Base-by-base conservation (phyloP, 768 basidiomycete genomes). In the Russula dissimulans region DNA sequence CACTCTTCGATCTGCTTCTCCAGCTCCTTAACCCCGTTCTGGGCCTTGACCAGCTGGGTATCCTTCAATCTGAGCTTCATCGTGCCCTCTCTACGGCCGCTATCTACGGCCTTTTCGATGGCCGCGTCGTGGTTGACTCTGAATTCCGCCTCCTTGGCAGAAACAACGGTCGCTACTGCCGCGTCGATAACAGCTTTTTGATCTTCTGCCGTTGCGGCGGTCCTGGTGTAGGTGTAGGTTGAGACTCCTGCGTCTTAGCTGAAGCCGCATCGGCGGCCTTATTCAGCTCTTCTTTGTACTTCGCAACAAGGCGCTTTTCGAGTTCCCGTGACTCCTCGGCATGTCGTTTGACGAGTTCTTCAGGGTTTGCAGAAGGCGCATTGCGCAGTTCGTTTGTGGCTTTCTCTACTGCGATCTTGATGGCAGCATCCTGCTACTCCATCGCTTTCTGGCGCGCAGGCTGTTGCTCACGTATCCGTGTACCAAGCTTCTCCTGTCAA, bases 1-100 rank as follows among this genome's bases (percentile, higher is more conserved):
- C 79, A 81, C 60, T 79, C n/a, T n/a, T n/a, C n/a, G n/a, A n/a
- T n/a, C n/a, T n/a, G n/a, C n/a, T n/a, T n/a, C n/a, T n/a, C n/a
- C n/a, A n/a, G n/a, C n/a, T n/a, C 80, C 72, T 88, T 90, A 52
- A 89, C 73, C 59, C 77, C 79, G 58, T 72, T 74, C 67, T 87
- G 82, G 11, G 81, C 75, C 53, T 76, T 79, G 34, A 83, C 76
- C n/a, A 90, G 73, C 64, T 86, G 86, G 2, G 75, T 73, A 64
- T 91, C 89, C 72, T 89, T 90, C 45, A 91, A 65, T 69, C 85
- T 87, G 38, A 73, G 69, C 72, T 86, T 87, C 26, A 81, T 75
- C 1, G 67, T 74, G 53, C 79, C 76, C 63, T 91, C 89, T 74
- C 79, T 75, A 49, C 88, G 76, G 3, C 89, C 89, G 3, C 81